Evolutionary conservation across 1,284 basidiomycete species (phyloP), one percentile per base, ranked within the genome.

Genomic region (Caloboletus inedulis): DNA sequence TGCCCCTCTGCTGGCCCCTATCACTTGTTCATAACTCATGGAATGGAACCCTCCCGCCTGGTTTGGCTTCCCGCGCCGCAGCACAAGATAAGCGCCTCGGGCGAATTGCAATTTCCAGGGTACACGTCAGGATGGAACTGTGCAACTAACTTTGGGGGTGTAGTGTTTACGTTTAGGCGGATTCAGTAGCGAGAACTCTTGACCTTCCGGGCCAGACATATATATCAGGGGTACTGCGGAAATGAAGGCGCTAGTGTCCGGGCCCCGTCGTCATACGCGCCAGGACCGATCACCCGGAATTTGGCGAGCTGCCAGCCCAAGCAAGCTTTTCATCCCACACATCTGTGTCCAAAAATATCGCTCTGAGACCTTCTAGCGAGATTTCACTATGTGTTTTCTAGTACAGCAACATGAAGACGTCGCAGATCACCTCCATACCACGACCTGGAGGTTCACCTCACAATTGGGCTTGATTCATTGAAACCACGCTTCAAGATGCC

Each of bases 21-120:
- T 56, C n/a, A 37, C 30, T 4, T n/a, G 18, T 30, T 25, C 30
- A 41, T 21, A 9, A 12, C 29, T 16, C 29, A 21, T 43, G 35
- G 44, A 48, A 62, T 47, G 53, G 54, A 62, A 52, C 37, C 27
- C 31, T 34, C 16, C 16, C 9, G 21, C 39, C 40, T 27, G 30
- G 13, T 30, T 18, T 30, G 10, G 14, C 21, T 44, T 39, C 23
- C n/a, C n/a, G 30, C 18, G 27, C 35, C 4, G 13, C 47, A 41
- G 14, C 7, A 47, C 31, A 3, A 18, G 13, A 42, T 36, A 31
- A 46, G 45, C 40, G 34, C 33, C 44, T 42, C 2, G 3, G 14
- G 9, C 14, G 21, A 43, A 12, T 21, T 12, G n/a, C 31, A 47
- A 54, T 46, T 39, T 43, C 35, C 31, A 18, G n/a, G 7, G n/a